Evolutionary conservation across 257 asterid genomes (phyloP), one percentile per base, ranked within the genome.

Genomic region (Salvia splendens): DNA sequence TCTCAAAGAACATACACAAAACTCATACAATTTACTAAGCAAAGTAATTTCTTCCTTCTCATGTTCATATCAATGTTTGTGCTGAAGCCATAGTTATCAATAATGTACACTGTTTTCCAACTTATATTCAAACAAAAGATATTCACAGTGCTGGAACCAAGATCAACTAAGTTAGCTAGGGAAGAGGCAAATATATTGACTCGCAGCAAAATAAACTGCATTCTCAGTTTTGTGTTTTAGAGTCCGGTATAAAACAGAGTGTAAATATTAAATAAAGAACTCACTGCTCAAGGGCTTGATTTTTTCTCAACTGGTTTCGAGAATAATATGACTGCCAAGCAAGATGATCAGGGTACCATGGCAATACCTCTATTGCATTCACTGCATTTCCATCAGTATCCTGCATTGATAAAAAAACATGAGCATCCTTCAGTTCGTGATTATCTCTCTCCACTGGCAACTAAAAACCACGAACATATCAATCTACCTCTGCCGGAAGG

Each of bases 311-410:
- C 78, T 94, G 86, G 70, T 82, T 91, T 78, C 99, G 75, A 63
- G 99, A 94, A 81, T 82, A 94, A 78, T 86, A 84, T 15, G 99
- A 94, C 57, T 94, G 97, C 97, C 99, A 94, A 79, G 97, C 97
- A 40, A 91, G 92, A 77, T 94, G 87, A 46, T 88, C 87, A 0
- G 97, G 99, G 80, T 94, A 94, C 99, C 99, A 94, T 42, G 90
- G 93, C 68, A 94, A 77, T 40, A 95, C 96, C 71, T 75, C 85
- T 55, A 94, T 81, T 69, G 96, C 88, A 61, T 77, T 95, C 75
- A 87, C 83, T 74, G 81, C 95, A 78, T 60, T 73, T 70, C 95
- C 97, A 82, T 88, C 85, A 15, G 72, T 42, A 65, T 81, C 89
- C 99, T 94, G 68, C 66, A 72, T 20, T 11, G 73, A 81, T 64